Evolutionary conservation across 768 basidiomycete genomes (phyloP).

Genomic region (Dacryopinax primogenitus): DNA sequence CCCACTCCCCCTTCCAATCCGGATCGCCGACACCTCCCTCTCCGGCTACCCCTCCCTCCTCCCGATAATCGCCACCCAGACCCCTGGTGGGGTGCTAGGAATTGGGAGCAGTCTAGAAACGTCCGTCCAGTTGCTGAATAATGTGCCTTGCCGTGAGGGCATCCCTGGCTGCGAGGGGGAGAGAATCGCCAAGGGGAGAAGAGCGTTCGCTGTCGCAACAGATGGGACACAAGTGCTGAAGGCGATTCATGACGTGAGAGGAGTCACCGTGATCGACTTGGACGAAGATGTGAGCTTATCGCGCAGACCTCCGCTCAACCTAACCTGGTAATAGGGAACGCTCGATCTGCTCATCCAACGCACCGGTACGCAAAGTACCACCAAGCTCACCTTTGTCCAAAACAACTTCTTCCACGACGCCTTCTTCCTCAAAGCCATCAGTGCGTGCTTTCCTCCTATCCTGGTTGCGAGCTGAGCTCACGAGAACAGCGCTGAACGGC

Average conservation of each 20-base stretch:
- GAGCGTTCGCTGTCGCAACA: constrained; percentile 49
- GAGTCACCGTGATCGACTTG: constrained; percentile 73
- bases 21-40: constrained; percentile 77
- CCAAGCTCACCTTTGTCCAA: constrained; percentile 60
- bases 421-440: constrained; percentile 93
- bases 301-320: not conserved
- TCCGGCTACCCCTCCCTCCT: constrained; percentile 91
- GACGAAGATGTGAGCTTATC: constrained; percentile 78
- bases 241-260: constrained; percentile 61
- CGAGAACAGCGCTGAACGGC: constrained; percentile 68
- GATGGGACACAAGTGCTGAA: constrained; percentile 49
- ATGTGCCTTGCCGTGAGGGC: constrained; percentile 45
- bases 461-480: not conserved
- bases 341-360: constrained; percentile 88
- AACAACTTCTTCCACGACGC: constrained; percentile 98
- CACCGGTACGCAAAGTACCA: constrained; percentile 41
- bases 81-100: constrained; percentile 26
- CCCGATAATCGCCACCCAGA: constrained; percentile 39
- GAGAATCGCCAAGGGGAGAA: constrained; percentile 30
- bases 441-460: constrained; percentile 34
- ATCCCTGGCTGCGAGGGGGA: constrained; percentile 42
- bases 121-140: constrained; percentile 50
- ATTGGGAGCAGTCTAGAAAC: constrained; percentile 15
- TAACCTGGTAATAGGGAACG: constrained; percentile 46
- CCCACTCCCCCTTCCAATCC: constrained; percentile 59